These are phyloP conservation scores for Pezicula carpinea DNA, from an alignment of 2,329 filamentous ascomycete species.

Conservation along the genomic window DNA sequence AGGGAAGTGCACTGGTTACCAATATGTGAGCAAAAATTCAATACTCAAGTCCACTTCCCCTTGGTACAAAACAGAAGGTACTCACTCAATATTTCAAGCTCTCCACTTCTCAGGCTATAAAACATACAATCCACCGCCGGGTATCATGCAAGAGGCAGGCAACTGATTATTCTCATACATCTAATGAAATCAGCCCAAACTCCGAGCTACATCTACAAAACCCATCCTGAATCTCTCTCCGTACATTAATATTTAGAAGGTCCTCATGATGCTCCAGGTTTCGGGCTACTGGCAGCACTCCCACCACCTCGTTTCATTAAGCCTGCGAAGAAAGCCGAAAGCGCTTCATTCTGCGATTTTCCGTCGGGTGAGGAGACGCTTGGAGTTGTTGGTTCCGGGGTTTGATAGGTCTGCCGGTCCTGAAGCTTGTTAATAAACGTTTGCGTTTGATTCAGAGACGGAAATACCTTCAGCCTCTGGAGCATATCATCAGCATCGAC, in stretches of 20 bases:
- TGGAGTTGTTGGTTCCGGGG: conserved; percentile 27
- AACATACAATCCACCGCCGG: conserved; percentile 13
- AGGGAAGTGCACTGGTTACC: too few relatives aligned
- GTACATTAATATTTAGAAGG: neutral
- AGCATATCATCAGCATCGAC: conserved; percentile 94
- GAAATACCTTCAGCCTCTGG: conserved; percentile 71
- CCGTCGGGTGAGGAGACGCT: conserved; percentile 28
- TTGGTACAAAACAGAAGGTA: too few relatives aligned
- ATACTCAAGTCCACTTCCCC: too few relatives aligned
- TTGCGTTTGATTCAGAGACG: neutral
- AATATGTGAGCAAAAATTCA: too few relatives aligned
- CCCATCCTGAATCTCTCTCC: neutral
- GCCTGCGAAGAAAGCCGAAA: conserved; percentile 56
- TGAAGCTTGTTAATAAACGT: conserved; percentile 9
- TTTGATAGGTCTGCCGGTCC: conserved; percentile 30
- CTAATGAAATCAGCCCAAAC: conserved; percentile 8
- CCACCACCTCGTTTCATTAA: conserved; percentile 47
- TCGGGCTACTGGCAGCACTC: conserved; percentile 24
- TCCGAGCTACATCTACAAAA: conserved; percentile 6
- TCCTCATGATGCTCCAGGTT: conserved; percentile 18
- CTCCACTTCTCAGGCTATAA: neutral
- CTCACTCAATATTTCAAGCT: neutral
- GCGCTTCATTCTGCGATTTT: conserved; percentile 53
- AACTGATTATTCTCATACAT: conserved; percentile 9
- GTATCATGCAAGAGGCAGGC: conserved; percentile 16